A percentile compares a stretch with the other conserved stretches of the same genome.
phyloP scores from a whole-genome alignment of 441 rosid species.

The Syzygium malaccense region DNA sequence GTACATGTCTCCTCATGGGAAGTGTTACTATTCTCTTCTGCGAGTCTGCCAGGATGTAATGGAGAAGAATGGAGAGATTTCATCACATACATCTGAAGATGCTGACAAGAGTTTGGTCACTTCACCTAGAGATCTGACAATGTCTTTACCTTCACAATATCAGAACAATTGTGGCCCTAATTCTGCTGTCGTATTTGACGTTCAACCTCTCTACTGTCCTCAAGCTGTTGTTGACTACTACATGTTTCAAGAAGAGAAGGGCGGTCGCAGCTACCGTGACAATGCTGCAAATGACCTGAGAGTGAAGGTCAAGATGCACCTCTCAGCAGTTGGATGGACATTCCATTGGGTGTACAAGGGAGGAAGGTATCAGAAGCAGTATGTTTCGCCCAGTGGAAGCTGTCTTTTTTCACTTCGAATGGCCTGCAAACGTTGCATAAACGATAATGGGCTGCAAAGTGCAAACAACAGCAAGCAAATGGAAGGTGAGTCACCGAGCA shows the following conservation, averaged over 20 bases:
- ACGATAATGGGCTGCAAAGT: conserved; percentile 1
- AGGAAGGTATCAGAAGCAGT: conserved; percentile 14
- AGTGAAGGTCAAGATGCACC: conserved; percentile 39
- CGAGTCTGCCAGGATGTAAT: conserved; percentile 33
- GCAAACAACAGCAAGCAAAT: neutral
- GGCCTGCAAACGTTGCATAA: conserved; percentile 30
- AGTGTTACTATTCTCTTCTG: conserved; percentile 40
- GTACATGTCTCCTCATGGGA: conserved; percentile 59
- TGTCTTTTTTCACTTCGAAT: conserved; percentile 26
- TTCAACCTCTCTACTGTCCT: conserved; percentile 31
- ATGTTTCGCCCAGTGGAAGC: conserved; percentile 35
- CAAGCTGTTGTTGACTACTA: conserved; percentile 38
- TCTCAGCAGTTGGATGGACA: conserved; percentile 46
- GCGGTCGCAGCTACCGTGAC: neutral
- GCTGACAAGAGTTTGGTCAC: neutral
- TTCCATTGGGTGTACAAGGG: neutral
- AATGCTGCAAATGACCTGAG: conserved; percentile 1
- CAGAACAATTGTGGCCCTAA: neutral
- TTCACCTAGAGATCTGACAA: conserved; percentile 6
- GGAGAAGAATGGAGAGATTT: conserved; percentile 1
- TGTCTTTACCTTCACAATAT: conserved; percentile 11
- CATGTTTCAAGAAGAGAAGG: conserved; percentile 8
- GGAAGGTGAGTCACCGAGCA: neutral
- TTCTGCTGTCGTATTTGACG: conserved; percentile 1
- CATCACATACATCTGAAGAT: conserved; percentile 5